phyloP scores from a whole-genome alignment of 1,284 basidiomycete genomes.

The Apiotrichum domesticum region DNA sequence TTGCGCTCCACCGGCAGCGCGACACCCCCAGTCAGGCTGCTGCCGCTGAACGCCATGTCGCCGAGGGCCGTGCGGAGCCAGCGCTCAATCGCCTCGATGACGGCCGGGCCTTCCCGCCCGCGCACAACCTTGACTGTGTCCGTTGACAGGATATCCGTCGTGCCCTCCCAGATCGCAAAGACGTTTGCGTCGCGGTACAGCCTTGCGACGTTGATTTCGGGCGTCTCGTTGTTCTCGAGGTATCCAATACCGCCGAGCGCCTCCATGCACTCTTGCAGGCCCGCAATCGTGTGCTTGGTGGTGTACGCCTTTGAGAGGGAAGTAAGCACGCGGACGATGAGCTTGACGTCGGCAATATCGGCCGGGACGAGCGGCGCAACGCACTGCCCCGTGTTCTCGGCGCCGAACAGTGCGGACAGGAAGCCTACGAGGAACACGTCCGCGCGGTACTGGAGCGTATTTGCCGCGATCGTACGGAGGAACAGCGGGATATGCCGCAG shows the following conservation, averaged over 20 bases:
- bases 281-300: slow-evolving; percentile 61
- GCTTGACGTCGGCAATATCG: slow-evolving; percentile 42
- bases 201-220: slow-evolving; percentile 34
- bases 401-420: slow-evolving; percentile 57
- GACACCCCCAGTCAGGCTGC: not conserved
- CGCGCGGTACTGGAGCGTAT: slow-evolving; percentile 60
- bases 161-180: slow-evolving; percentile 79
- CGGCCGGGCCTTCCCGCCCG: not conserved
- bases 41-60: not conserved
- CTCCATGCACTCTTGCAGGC: slow-evolving; percentile 78
- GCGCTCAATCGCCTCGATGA: not conserved
- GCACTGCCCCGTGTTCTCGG: slow-evolving; percentile 55
- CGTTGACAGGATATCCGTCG: slow-evolving; percentile 32
- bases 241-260: slow-evolving; percentile 60
- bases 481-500: slow-evolving; percentile 51
- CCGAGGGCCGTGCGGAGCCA: slow-evolving; percentile 6
- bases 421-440: slow-evolving; percentile 60
- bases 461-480: slow-evolving; percentile 57
- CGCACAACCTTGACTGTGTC: slow-evolving; percentile 19
- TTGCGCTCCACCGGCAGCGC: not conserved
- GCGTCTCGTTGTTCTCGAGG: slow-evolving; percentile 69
- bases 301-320: slow-evolving; percentile 66
- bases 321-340: slow-evolving; percentile 61
- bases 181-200: slow-evolving; percentile 62
- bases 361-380: slow-evolving; percentile 2